Evolutionary conservation across 1,284 basidiomycete genomes (phyloP).

Genomic region (Fomitopsis palustris): DNA sequence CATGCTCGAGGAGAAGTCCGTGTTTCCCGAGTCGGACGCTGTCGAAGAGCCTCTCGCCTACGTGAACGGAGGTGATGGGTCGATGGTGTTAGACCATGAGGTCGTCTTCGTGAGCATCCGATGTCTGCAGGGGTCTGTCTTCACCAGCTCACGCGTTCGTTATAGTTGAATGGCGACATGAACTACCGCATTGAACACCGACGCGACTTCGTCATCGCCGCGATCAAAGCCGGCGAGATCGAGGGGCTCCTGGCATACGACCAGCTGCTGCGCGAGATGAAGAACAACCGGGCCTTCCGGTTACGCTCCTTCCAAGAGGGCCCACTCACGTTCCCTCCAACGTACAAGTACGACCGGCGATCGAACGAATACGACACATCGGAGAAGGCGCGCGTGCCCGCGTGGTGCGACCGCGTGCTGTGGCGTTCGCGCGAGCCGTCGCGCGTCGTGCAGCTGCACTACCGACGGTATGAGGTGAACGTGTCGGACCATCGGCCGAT

Average conservation of each 20-base stretch:
- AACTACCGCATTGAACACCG: conserved; percentile 95
- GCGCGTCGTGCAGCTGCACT: conserved; percentile 61
- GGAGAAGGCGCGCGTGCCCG: conserved; percentile 85
- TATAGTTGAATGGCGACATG: conserved; percentile 77
- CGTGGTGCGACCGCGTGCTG: conserved; percentile 95
- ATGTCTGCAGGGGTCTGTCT: neutral
- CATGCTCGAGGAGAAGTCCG: conserved; percentile 77
- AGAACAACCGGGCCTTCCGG: conserved; percentile 81
- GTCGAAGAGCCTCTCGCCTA: conserved; percentile 61
- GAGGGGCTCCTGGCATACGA: conserved; percentile 73
- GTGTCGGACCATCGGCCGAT: conserved; percentile 88
- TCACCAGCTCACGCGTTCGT: neutral
- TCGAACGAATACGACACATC: conserved; percentile 83
- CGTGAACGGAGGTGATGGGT: conserved; percentile 88
- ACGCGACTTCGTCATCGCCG: conserved; percentile 74
- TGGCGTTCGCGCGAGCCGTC: conserved; percentile 65
- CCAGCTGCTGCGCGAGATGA: conserved; percentile 88
- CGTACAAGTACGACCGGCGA: conserved; percentile 92
- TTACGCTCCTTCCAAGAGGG: conserved; percentile 84
- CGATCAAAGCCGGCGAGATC: conserved; percentile 65
- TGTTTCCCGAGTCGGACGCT: conserved; percentile 52
- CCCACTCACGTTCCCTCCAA: conserved; percentile 79
- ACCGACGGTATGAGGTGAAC: conserved; percentile 78
- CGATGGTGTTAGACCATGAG: conserved; percentile 94
- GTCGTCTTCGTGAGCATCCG: conserved; percentile 85